phyloP scores from a whole-genome alignment of 108 stramenopile genomes.

The Cyclotella atomus region DNA sequence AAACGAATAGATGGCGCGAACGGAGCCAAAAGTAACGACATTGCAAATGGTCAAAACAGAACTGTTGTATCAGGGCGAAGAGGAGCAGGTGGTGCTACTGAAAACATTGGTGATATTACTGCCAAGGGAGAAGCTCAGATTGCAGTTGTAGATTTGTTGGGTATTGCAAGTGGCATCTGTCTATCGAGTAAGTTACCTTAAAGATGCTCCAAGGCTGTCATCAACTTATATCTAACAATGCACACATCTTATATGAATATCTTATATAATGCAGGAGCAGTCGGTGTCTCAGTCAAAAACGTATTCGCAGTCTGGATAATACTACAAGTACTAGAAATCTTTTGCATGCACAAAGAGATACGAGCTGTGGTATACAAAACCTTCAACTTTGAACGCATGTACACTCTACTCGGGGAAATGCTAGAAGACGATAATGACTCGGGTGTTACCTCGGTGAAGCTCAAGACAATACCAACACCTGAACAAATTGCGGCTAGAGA shows the following conservation, averaged over 20 bases:
- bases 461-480: conserved; percentile 60
- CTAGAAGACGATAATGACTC: conserved; percentile 3
- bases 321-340: conserved; percentile 83
- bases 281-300: conserved; percentile 62
- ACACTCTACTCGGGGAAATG: conserved; percentile 48
- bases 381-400: conserved; percentile 89
- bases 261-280: conserved; percentile 13
- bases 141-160: conserved; percentile 92
- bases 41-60: conserved; percentile 7
- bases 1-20: conserved; percentile 24
- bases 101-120: conserved; percentile 96
- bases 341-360: conserved; percentile 89
- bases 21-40: conserved; percentile 1
- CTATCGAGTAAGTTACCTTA: conserved; percentile 68
- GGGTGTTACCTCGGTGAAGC: conserved; percentile 1
- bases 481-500: conserved; percentile 62
- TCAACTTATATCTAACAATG: not conserved
- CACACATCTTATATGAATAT: not conserved
- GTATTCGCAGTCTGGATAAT: conserved; percentile 70
- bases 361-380: conserved; percentile 80
- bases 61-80: conserved; percentile 8
- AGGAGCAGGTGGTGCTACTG: conserved; percentile 59
- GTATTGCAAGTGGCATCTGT: conserved; percentile 82
- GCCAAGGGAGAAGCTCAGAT: conserved; percentile 97
- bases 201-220: too few relatives aligned